Base-by-base conservation (phyloP, 257 asterid genomes). In the Fraxinus quadrangulata region DNA sequence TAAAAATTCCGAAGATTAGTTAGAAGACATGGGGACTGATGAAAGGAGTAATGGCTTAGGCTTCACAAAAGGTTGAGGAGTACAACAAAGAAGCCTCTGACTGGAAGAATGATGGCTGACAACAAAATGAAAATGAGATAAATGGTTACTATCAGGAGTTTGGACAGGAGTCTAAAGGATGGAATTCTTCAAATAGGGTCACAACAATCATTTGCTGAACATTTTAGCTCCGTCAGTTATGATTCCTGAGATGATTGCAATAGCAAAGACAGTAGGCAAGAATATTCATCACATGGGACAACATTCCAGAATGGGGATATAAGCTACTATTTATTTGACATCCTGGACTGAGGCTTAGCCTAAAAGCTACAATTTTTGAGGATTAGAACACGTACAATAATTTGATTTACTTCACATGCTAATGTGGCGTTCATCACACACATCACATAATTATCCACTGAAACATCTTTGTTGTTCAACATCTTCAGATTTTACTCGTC, bases 231-330 rank as follows among this genome's bases (percentile, higher is more conserved):
- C 28, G 83, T 73, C 70, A 83, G 63, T 79, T 72, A 89, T 4
- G 83, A 51, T 65, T 92, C 94, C 10, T 94, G 98, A 97, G 97
- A 92, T 71, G 93, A 89, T 77, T 94, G 97, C 97, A 97, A 86
- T 79, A 77, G 75, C 66, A 84, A 86, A 59, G 91, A 84, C 76
- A 82, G 33, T 75, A 88, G 54, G 85, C 88, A 87, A 73, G 92
- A 31, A 31, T 31, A 31, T 31, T 31, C 33, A 31, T 31, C 4
- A 31, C 33, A 31, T 31, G 33, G 33, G 33, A 31, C 33, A 31
- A 31, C 33, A 31, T 31, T 31, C 33, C 33, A 31, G 3, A 31
- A 31, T 31, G 33, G 33, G 33, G 33, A 31, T 31, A 31, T 31
- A 31, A 31, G 33, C 33, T 31, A 31, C 33, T 31, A 47, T 4